phyloP scores from a whole-genome alignment of 2,329 filamentous ascomycete species.

The Calonectria leucothoes region DNA sequence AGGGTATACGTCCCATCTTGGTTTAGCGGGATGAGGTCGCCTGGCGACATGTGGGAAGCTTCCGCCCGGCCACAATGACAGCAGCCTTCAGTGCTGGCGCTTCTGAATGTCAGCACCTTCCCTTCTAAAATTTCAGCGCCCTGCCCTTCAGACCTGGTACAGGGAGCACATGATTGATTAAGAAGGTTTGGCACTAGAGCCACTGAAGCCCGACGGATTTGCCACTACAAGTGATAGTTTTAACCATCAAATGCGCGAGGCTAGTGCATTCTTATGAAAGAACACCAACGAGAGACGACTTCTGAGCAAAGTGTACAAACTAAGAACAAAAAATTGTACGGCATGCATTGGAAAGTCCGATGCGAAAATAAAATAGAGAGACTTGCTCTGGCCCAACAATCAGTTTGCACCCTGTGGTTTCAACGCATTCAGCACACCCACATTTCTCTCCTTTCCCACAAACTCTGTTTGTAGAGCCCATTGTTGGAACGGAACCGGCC shows the following conservation, averaged over 20 bases:
- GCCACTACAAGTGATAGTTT: background rate
- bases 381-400: too few species aligned
- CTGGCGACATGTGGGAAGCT: background rate
- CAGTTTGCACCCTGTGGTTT: too few species aligned
- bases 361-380: too few species aligned
- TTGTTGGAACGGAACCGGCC: background rate
- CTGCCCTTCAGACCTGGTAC: background rate
- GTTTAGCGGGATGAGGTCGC: background rate
- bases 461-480: background rate
- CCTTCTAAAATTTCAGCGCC: background rate
- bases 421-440: background rate
- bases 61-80: background rate
- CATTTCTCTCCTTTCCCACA: background rate
- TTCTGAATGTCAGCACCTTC: background rate
- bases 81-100: background rate
- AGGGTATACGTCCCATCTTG: background rate
- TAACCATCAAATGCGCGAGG: background rate
- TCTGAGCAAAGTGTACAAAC: too few species aligned
- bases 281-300: background rate
- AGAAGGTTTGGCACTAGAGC: background rate
- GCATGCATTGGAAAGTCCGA: too few species aligned
- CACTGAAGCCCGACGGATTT: background rate
- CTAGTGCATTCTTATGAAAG: background rate
- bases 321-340: too few species aligned
- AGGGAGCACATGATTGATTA: background rate